Percentiles rank a stretch among this genome's conserved stretches.
These are phyloP conservation scores for Calycina herbarum DNA, from an alignment of 2,329 filamentous ascomycete genomes.

Conservation along the genomic window DNA sequence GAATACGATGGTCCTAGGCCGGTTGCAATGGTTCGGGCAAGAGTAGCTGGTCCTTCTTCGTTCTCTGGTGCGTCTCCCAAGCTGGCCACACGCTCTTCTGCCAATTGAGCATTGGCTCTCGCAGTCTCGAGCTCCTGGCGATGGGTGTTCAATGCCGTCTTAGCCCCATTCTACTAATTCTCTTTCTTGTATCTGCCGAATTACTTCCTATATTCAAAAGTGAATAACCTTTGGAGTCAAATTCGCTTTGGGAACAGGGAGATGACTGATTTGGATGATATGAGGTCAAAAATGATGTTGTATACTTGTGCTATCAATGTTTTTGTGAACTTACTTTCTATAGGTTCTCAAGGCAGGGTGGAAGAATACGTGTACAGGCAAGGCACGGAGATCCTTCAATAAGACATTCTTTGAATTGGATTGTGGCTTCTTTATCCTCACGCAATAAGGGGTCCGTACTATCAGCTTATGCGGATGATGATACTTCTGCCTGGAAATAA, in stretches of 20 bases:
- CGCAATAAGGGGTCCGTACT: background rate
- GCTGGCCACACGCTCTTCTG: too few species aligned
- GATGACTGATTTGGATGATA: slow-evolving; percentile 10
- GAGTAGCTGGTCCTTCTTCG: too few species aligned
- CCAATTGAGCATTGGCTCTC: too few species aligned
- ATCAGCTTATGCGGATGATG: background rate
- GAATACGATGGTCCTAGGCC: too few species aligned
- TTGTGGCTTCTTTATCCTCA: background rate
- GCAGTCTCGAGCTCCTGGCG: too few species aligned
- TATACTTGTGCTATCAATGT: slow-evolving; percentile 16
- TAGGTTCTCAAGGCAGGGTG: slow-evolving; percentile 12
- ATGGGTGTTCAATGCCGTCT: too few species aligned
- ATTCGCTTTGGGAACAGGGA: slow-evolving; percentile 14
- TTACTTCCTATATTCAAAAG: too few species aligned
- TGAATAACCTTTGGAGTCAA: slow-evolving; percentile 5
- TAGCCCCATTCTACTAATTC: too few species aligned
- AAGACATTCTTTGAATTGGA: slow-evolving; percentile 8
- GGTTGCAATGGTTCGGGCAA: too few species aligned
- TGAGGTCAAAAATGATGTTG: slow-evolving; percentile 8
- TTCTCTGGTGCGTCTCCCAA: too few species aligned
- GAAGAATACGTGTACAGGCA: slow-evolving; percentile 8
- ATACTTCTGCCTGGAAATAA: background rate
- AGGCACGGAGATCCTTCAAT: slow-evolving; percentile 10
- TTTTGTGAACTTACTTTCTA: slow-evolving; percentile 6
- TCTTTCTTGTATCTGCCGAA: too few species aligned